Conservation (phyloP, 371 early-diverging fungal genomes). For the Rhizopus arrhizus region DNA sequence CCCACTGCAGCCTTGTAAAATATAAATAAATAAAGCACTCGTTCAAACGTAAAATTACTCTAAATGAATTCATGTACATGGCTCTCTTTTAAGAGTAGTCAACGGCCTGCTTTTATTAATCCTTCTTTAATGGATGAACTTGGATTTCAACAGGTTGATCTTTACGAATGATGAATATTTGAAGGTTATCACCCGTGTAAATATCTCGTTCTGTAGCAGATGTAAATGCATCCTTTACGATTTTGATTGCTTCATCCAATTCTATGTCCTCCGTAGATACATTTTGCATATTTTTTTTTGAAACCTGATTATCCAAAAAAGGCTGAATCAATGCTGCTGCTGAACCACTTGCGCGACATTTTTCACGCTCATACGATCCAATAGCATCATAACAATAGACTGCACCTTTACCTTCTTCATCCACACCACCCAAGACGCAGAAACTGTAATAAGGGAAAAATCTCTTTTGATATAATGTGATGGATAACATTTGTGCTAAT, state of each 20-base stretch:
- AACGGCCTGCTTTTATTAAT: constrained; percentile 45
- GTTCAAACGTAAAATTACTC: too few relatives aligned
- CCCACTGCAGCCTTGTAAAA: too few relatives aligned
- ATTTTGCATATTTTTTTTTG: constrained; percentile 66
- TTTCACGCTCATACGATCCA: constrained; percentile 89
- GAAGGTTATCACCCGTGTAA: constrained; percentile 98
- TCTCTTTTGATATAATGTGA: constrained; percentile 91
- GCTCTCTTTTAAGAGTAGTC: too few relatives aligned
- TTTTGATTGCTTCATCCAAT: constrained; percentile 71
- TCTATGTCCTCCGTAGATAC: constrained; percentile 42
- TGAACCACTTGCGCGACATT: constrained; percentile 87
- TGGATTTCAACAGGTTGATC: constrained; percentile 73
- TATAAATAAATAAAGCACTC: too few relatives aligned
- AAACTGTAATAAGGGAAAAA: constrained; percentile 99
- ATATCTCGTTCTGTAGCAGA: constrained; percentile 99
- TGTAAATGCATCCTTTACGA: constrained; percentile 97
- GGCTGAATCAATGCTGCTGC: constrained; percentile 96
- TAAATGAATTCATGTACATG: too few relatives aligned
- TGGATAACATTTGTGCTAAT: constrained; percentile 94
- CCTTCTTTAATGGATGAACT: constrained; percentile 74
- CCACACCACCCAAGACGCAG: constrained; percentile 92
- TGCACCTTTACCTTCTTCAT: constrained; percentile 86
- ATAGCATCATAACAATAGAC: constrained; percentile 97
- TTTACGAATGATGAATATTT: constrained; percentile 87
- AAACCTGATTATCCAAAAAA: constrained; percentile 94